Evolutionary conservation across 1,139 yeast genomes (phyloP).

Genomic region (Yamadazyma pseudoaaseri): DNA sequence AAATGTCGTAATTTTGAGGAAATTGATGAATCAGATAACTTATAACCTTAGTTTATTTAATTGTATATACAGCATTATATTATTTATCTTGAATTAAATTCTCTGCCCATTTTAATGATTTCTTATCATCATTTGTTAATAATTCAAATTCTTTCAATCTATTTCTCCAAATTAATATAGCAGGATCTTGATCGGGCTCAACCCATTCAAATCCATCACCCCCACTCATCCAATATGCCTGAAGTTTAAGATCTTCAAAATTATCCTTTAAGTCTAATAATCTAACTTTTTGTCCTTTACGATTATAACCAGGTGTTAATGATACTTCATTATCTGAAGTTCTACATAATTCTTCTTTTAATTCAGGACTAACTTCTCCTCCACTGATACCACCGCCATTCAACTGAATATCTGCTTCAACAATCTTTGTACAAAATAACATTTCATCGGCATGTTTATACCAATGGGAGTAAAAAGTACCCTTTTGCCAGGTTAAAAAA

Average conservation of each 20-base stretch:
- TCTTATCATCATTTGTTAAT: constrained; percentile 14
- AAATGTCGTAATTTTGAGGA: constrained; percentile 20
- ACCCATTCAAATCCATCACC: constrained; percentile 79
- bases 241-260: constrained; percentile 54
- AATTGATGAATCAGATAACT: not conserved
- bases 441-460: constrained; percentile 67
- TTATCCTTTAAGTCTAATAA: constrained; percentile 42
- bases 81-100: constrained; percentile 25
- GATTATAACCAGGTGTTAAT: constrained; percentile 32
- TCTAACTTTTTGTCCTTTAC: constrained; percentile 42
- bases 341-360: constrained; percentile 42
- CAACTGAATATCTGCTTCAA: constrained; percentile 61
- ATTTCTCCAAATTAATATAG: constrained; percentile 56
- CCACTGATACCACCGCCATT: constrained; percentile 42
- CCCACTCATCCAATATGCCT: constrained; percentile 76
- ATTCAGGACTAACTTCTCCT: constrained; percentile 33
- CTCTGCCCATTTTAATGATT: constrained; percentile 37
- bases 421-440: constrained; percentile 61
- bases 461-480: constrained; percentile 67
- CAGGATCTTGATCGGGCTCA: constrained; percentile 82
- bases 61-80: constrained; percentile 4
- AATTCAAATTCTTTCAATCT: constrained; percentile 27
- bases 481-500: constrained; percentile 59
- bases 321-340: constrained; percentile 28
- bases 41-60: too few species aligned